Evolutionary conservation across 1,284 basidiomycete species (phyloP), one percentile per base, ranked within the genome.

Genomic region (Trametes pubescens): DNA sequence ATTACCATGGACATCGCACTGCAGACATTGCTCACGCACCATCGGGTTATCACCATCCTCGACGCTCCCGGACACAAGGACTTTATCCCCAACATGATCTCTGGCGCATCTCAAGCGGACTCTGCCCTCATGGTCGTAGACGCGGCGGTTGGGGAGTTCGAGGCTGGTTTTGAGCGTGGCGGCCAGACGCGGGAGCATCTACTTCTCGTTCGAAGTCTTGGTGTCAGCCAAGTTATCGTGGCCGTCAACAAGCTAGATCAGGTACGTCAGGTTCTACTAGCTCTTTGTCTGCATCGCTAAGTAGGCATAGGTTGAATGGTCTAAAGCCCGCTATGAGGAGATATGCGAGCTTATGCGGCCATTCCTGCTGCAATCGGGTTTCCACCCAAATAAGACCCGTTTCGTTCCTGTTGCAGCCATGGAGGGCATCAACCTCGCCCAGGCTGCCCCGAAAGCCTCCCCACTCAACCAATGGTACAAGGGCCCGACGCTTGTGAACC

Each of bases 81-180:
- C 73, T 99, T 99, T 72, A 93, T 99, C 61, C 97, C 98, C 0
- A 99, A 99, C 74, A 99, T 99, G 98, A 99, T 99, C 63, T 97
- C 95, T 0, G 97, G 97, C 1, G 97, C 97, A 2, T 91, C 96
- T 0, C 97, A 99, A 78, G 98, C 98, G 0, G 97, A 99, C 72
- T 95, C 94, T 40, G 96, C 97, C 0, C 79, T 99, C 5, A 86
- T 99, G n/a, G 97, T 99, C 6, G 88, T 99, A 22, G 98, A 98
- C 76, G 91, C 96, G 8, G 84, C 90, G 4, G 89, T 84, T 0
- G 97, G 97, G 24, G 96, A 96, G 71, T 99, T 99, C 69, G 97
- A 99, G 77, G 91, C 95, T 24, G 97, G 97, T 0, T 99, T 99
- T 72, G 91, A 95, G 48, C 85, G 92, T 16, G 94, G 94, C 34